These are phyloP conservation scores for Venturiaceae sp. DNA, from an alignment of 2,329 filamentous ascomycete genomes.

Conservation along the genomic window DNA sequence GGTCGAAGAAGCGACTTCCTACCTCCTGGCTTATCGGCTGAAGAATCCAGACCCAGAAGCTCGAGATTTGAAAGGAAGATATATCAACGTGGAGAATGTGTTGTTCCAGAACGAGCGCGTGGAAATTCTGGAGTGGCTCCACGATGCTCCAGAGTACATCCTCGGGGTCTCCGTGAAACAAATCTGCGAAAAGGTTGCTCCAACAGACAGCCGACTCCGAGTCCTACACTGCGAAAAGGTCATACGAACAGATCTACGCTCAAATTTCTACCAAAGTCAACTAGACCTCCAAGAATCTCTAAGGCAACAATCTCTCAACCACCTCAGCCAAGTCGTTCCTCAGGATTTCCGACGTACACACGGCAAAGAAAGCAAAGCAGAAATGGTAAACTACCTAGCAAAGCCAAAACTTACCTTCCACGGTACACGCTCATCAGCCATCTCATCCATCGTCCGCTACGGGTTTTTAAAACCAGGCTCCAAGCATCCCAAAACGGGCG, in stretches of 20 bases:
- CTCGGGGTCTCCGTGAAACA: neutral
- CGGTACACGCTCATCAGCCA: slow-evolving; percentile 25
- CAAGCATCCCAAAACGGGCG: slow-evolving; percentile 18
- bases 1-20: slow-evolving; percentile 4
- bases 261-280: neutral
- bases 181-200: neutral
- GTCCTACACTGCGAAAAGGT: neutral
- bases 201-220: neutral
- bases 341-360: too few species aligned
- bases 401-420: slow-evolving; percentile 23
- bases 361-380: slow-evolving; percentile 15
- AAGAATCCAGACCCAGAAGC: neutral
- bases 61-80: neutral
- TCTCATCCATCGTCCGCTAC: slow-evolving; percentile 34
- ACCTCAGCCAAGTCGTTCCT: neutral
- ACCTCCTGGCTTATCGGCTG: slow-evolving; percentile 7
- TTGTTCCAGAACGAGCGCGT: neutral
- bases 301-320: neutral
- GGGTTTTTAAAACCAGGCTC: slow-evolving; percentile 32
- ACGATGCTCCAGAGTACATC: neutral
- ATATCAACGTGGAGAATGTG: neutral
- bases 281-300: neutral
- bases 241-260: neutral
- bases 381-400: slow-evolving; percentile 26
- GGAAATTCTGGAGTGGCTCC: neutral